Conservation (phyloP, 2,329 filamentous ascomycete species). For the Elsinoe necatrix region DNA sequence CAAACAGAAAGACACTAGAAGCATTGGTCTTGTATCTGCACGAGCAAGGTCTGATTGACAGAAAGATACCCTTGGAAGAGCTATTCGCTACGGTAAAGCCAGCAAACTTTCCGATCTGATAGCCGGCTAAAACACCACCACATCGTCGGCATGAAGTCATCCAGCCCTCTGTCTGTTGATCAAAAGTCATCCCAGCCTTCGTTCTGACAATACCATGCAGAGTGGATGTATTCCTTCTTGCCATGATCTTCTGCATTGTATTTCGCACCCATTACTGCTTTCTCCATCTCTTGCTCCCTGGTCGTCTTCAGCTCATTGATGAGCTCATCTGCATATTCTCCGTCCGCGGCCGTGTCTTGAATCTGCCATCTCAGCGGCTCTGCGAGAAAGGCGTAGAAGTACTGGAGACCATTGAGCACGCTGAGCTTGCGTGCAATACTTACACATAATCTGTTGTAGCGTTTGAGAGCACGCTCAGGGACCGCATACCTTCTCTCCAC, state of each 20-base stretch:
- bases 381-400: neutral
- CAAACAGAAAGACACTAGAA: slow-evolving; percentile 29
- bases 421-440: neutral
- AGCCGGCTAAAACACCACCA: neutral
- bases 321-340: neutral
- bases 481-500: neutral
- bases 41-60: slow-evolving; percentile 28
- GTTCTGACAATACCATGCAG: neutral
- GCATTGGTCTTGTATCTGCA: slow-evolving; percentile 26
- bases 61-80: slow-evolving; percentile 26
- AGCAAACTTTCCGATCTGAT: slow-evolving; percentile 12
- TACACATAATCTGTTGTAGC: neutral
- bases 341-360: neutral
- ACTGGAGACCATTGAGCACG: neutral
- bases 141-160: neutral
- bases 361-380: slow-evolving; percentile 6
- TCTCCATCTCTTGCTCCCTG: neutral
- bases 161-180: neutral
- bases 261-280: neutral
- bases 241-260: neutral
- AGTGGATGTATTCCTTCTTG: neutral
- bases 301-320: neutral
- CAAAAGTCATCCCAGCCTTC: neutral
- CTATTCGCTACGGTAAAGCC: slow-evolving; percentile 24
- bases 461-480: neutral